Conservation (phyloP, 1,284 basidiomycete species). For the Trametes versicolor region DNA sequence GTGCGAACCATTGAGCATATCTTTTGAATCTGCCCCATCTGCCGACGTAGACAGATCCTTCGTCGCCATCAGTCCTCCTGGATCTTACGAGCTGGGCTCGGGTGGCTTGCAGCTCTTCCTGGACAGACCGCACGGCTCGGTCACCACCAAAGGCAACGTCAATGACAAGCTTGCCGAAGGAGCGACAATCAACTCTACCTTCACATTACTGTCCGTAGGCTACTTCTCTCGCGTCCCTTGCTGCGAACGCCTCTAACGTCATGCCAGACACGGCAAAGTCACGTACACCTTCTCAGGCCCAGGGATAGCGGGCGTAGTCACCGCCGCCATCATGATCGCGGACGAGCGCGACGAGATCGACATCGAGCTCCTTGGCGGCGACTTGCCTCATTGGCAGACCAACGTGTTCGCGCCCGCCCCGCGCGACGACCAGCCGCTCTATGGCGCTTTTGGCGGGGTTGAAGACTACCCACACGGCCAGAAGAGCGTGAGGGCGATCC, state of each 20-base stretch:
- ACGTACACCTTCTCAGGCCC: conserved; percentile 49
- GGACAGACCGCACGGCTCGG: conserved; percentile 44
- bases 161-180: conserved; percentile 52
- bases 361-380: conserved; percentile 54
- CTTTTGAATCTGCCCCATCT: conserved; percentile 26
- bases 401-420: conserved; percentile 54
- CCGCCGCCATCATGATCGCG: conserved; percentile 53
- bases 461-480: conserved; percentile 41
- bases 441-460: conserved; percentile 50
- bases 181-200: conserved; percentile 56
- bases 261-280: conserved; percentile 48
- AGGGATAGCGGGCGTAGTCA: conserved; percentile 48
- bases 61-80: conserved; percentile 45
- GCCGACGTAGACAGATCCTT: conserved; percentile 39
- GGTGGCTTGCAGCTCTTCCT: conserved; percentile 50
- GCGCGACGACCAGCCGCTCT: conserved; percentile 47
- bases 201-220: conserved; percentile 45
- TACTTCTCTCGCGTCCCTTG: neutral
- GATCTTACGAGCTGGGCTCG: conserved; percentile 43
- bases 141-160: conserved; percentile 45
- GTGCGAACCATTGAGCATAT: conserved; percentile 37
- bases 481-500: conserved; percentile 40
- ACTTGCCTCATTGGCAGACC: conserved; percentile 54
- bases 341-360: conserved; percentile 55
- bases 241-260: conserved; percentile 32